Conservation (phyloP, 805 yeast species). For the Kodamaea restingae region DNA sequence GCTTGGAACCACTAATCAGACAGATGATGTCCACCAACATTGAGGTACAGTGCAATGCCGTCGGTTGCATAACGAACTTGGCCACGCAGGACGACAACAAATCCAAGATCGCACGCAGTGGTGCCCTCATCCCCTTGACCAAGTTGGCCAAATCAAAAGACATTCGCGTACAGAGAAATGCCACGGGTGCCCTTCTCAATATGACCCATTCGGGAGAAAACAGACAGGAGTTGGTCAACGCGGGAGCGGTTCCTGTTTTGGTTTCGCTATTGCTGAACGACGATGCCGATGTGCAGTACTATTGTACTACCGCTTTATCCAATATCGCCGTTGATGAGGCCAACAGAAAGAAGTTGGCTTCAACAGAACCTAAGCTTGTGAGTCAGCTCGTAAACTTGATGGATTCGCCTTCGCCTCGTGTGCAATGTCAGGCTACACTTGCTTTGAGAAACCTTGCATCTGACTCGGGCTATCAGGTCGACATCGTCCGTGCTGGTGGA, state of each 20-base stretch:
- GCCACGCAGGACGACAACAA: slow-evolving; percentile 98
- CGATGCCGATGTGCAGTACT: slow-evolving; percentile 96
- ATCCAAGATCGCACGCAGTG: slow-evolving; percentile 91
- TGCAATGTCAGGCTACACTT: slow-evolving; percentile 96
- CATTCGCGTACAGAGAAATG: slow-evolving; percentile 94
- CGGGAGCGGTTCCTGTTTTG: slow-evolving; percentile 96
- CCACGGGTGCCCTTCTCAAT: slow-evolving; percentile 95
- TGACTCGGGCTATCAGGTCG: slow-evolving; percentile 92
- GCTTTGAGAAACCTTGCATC: slow-evolving; percentile 95
- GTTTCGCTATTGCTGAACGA: slow-evolving; percentile 79
- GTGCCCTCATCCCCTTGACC: slow-evolving; percentile 92
- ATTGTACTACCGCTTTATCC: slow-evolving; percentile 95
- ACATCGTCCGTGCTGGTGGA: slow-evolving; percentile 93
- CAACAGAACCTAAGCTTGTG: slow-evolving; percentile 90
- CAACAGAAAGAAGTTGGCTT: slow-evolving; percentile 81
- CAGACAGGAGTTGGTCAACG: slow-evolving; percentile 92
- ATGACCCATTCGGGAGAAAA: slow-evolving; percentile 98
- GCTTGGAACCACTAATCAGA: slow-evolving; percentile 89
- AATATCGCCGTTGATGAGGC: slow-evolving; percentile 95
- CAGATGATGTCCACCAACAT: slow-evolving; percentile 97
- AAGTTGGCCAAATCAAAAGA: slow-evolving; percentile 92
- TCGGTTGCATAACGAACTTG: slow-evolving; percentile 95
- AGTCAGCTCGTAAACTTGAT: slow-evolving; percentile 81
- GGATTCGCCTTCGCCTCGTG: slow-evolving; percentile 92
- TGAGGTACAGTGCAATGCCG: slow-evolving; percentile 98